phyloP scores from a whole-genome alignment of 306 rosid species.

The Prunus persica region Prunus_persica_NCBIv2 NC_034014.1:24355501-24356000 shows the following conservation, averaged over 20 bases:
- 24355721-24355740: background rate
- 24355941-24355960: background rate
- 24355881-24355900: background rate
- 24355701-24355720: background rate
- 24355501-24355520: background rate
- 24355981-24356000: background rate
- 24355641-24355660: background rate
- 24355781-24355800: background rate
- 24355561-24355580: background rate
- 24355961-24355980: background rate
- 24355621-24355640: background rate
- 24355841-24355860: background rate
- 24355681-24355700: background rate
- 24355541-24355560: background rate
- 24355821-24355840: background rate
- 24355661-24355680: background rate
- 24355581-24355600: background rate
- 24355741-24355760: background rate
- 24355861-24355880: background rate
- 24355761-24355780: background rate
- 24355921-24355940: background rate
- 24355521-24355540: background rate
- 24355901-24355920: background rate
- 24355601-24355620: background rate
- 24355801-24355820: background rate